phyloP scores from a whole-genome alignment of 148 eudicot species.

The Vaccinium myrtillus region DNA sequence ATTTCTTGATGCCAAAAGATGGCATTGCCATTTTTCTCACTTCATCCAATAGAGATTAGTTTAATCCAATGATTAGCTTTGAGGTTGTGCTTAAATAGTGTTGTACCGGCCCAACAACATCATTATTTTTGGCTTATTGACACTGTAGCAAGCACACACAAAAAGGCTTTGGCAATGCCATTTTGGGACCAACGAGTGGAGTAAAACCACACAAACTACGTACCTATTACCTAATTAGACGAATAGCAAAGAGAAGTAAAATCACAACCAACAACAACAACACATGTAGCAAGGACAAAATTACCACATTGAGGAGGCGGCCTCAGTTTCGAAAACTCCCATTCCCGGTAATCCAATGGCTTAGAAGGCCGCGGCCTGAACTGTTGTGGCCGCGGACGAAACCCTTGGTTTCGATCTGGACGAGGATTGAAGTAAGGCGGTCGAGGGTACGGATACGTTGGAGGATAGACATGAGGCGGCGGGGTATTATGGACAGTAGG shows the following conservation, averaged over 20 bases:
- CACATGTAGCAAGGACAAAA: background rate
- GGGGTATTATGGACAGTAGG: slow-evolving; percentile 16
- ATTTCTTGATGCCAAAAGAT: no score
- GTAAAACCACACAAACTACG: background rate
- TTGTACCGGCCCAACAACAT: no score
- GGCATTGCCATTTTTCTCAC: no score
- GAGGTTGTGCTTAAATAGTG: no score
- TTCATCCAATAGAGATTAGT: no score
- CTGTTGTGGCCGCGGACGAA: slow-evolving; percentile 14
- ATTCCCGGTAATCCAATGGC: slow-evolving; percentile 48
- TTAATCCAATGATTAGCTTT: no score
- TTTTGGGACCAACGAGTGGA: no score
- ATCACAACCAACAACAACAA: background rate
- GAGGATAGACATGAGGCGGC: slow-evolving; percentile 3
- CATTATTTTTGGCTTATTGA: no score
- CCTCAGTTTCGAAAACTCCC: slow-evolving; percentile 51
- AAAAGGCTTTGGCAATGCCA: no score
- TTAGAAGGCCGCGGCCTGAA: slow-evolving; percentile 24
- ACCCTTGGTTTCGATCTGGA: background rate
- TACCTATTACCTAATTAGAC: background rate
- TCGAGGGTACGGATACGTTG: background rate
- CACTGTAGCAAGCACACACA: no score
- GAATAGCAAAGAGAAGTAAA: background rate
- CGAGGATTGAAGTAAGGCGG: slow-evolving; percentile 12
- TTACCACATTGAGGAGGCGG: slow-evolving; percentile 53